Conservation (phyloP, 805 yeast genomes). For the Pichia cephalocereana region DNA sequence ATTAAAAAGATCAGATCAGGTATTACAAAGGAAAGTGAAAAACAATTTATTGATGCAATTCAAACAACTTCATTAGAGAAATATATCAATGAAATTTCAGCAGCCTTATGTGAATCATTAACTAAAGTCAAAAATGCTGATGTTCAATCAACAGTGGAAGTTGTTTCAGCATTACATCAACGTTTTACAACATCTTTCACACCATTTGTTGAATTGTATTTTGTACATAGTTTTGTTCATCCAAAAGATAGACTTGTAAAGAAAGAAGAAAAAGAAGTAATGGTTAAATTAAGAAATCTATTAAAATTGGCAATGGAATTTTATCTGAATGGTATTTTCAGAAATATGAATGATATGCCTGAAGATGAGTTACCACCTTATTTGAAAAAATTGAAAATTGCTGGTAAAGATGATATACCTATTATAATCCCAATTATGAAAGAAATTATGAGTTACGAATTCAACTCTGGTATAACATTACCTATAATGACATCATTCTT, state of each 20-base stretch:
- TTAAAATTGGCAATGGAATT: conserved; percentile 50
- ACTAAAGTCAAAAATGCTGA: conserved; percentile 48
- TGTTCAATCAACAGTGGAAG: conserved; percentile 52
- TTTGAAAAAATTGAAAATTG: conserved; percentile 26
- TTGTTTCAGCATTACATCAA: conserved; percentile 68
- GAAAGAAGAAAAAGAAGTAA: conserved; percentile 37
- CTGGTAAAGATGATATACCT: conserved; percentile 18
- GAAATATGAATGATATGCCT: conserved; percentile 34
- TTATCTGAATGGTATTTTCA: conserved; percentile 46
- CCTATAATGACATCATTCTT: conserved; percentile 39
- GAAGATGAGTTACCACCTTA: conserved; percentile 36
- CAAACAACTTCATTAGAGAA: conserved; percentile 56
- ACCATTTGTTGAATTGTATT: conserved; percentile 33
- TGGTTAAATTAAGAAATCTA: conserved; percentile 36
- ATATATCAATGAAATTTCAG: conserved; percentile 60
- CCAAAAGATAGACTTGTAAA: conserved; percentile 24
- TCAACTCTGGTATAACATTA: conserved; percentile 20
- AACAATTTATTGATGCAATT: conserved; percentile 50
- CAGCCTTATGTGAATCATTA: conserved; percentile 56
- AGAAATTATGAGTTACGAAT: conserved; percentile 35
- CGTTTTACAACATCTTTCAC: conserved; percentile 53
- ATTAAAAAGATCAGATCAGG: conserved; percentile 58
- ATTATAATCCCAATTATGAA: conserved; percentile 31
- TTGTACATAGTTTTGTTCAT: conserved; percentile 32
- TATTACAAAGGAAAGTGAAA: conserved; percentile 42